Percentiles rank a stretch among this genome's conserved stretches.
These are phyloP conservation scores for Acrocalymma vagum DNA, from an alignment of 2,329 filamentous ascomycete genomes.

Conservation along the genomic window DNA sequence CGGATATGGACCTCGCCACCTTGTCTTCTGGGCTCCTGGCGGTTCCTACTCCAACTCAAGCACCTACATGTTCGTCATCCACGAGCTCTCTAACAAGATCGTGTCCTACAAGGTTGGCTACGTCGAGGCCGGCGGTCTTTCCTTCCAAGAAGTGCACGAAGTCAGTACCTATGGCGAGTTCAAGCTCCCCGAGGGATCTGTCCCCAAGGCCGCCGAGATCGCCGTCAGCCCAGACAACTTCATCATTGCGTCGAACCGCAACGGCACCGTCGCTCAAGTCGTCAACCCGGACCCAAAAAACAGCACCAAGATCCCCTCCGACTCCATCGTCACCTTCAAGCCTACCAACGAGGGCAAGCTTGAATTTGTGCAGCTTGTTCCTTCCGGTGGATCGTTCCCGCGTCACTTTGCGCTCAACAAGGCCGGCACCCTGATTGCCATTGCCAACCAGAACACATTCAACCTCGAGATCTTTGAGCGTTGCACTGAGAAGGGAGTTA, in stretches of 20 bases:
- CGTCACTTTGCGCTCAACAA: conserved; percentile 74
- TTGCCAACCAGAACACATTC: conserved; percentile 69
- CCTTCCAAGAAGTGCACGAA: conserved; percentile 59
- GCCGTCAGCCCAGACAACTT: conserved; percentile 64
- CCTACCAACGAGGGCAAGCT: conserved; percentile 61
- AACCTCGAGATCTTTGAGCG: conserved; percentile 70
- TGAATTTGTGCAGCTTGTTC: conserved; percentile 63
- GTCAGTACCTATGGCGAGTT: conserved; percentile 49
- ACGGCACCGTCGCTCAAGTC: conserved; percentile 63
- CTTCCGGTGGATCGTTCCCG: conserved; percentile 71
- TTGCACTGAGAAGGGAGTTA: conserved; percentile 65
- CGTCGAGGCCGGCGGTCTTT: conserved; percentile 44
- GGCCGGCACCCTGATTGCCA: conserved; percentile 69
- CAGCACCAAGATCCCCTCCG: conserved; percentile 49
- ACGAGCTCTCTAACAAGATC: conserved; percentile 68
- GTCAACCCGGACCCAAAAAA: conserved; percentile 55
- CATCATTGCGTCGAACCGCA: conserved; percentile 73
- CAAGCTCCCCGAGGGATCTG: conserved; percentile 38
- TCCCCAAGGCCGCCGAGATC: conserved; percentile 65
- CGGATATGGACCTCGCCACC: conserved; percentile 72
- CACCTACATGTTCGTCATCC: conserved; percentile 67
- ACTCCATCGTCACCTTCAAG: conserved; percentile 66
- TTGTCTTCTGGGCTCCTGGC: conserved; percentile 59
- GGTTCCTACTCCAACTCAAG: conserved; percentile 4
- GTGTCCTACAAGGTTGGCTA: conserved; percentile 67